Conservation (phyloP, 2,329 filamentous ascomycete species). For the Ophiostoma triangulosporum region DNA sequence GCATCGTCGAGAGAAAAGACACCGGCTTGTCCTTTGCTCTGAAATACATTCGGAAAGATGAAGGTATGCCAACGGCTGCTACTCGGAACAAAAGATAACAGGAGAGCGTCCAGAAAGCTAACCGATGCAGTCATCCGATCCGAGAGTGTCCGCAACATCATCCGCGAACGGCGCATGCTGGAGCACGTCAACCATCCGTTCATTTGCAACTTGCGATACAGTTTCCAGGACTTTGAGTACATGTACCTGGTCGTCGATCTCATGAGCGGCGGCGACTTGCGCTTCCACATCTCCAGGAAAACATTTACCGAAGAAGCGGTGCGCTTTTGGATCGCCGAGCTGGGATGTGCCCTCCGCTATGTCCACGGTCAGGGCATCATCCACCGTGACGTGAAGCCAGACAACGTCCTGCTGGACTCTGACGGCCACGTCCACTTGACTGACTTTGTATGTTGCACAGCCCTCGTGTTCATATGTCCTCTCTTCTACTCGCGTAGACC, state of each 20-base stretch:
- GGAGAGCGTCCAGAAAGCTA: neutral
- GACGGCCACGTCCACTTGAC: constrained; percentile 94
- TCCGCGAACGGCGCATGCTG: constrained; percentile 92
- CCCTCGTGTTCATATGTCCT: neutral
- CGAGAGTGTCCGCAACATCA: constrained; percentile 95
- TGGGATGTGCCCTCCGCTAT: constrained; percentile 82
- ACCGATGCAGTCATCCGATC: constrained; percentile 67
- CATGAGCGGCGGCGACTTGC: constrained; percentile 92
- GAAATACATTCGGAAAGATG: constrained; percentile 98
- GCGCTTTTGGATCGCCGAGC: constrained; percentile 89
- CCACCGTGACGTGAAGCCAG: constrained; percentile 82
- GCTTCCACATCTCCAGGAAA: constrained; percentile 96
- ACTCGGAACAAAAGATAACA: no score
- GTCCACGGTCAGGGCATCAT: constrained; percentile 79
- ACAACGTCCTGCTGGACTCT: constrained; percentile 77
- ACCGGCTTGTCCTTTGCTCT: constrained; percentile 86
- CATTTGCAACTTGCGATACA: constrained; percentile 95
- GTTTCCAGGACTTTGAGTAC: constrained; percentile 98
- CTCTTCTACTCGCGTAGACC: neutral
- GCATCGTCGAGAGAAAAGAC: constrained; percentile 96
- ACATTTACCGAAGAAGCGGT: constrained; percentile 96
- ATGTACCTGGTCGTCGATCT: constrained; percentile 97
- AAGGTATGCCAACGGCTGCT: constrained; percentile 55
- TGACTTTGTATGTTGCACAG: constrained; percentile 61
- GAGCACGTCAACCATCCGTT: constrained; percentile 97